A percentile compares a stretch with the other conserved stretches of the same genome.
These are phyloP conservation scores for Dicorynia guianensis DNA, from an alignment of 306 rosid genomes.

Conservation along the genomic window DNA sequence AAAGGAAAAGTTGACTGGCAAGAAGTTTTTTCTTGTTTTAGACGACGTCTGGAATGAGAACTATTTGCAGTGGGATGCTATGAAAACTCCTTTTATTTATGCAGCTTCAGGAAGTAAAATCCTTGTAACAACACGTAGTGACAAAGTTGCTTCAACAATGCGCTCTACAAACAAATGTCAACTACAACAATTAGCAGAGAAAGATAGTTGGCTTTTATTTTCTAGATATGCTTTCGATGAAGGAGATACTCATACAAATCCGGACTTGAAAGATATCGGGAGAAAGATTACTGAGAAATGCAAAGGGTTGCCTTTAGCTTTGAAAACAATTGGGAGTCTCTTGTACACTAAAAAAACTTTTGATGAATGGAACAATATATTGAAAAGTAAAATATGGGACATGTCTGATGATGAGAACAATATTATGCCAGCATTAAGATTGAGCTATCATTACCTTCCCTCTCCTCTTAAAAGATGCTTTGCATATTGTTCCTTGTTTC, in stretches of 20 bases:
- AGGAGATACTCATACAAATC: neutral
- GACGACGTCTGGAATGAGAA: slow-evolving; percentile 49
- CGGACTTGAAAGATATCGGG: neutral
- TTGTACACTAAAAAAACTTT: slow-evolving; percentile 15
- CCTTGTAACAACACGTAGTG: slow-evolving; percentile 41
- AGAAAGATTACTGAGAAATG: slow-evolving; percentile 39
- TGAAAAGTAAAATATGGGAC: slow-evolving; percentile 40
- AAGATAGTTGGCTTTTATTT: slow-evolving; percentile 39
- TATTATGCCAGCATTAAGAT: slow-evolving; percentile 32
- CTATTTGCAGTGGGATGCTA: slow-evolving; percentile 13
- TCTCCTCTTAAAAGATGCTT: slow-evolving; percentile 43
- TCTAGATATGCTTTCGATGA: slow-evolving; percentile 14
- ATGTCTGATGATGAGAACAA: neutral
- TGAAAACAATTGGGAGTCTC: slow-evolving; percentile 44
- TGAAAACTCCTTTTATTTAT: slow-evolving; percentile 20
- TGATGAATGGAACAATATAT: slow-evolving; percentile 28
- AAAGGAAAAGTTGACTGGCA: neutral
- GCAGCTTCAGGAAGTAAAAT: slow-evolving; percentile 40
- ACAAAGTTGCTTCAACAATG: slow-evolving; percentile 29
- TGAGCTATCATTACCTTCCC: slow-evolving; percentile 42
- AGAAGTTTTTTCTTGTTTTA: slow-evolving; percentile 33
- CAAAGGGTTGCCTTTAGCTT: slow-evolving; percentile 42
- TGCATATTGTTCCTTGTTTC: slow-evolving; percentile 49
- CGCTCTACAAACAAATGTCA: neutral
- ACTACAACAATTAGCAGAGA: neutral